Base-by-base conservation (phyloP, 2,329 filamentous ascomycete genomes). In the Myriosclerotinia curreyana region DNA sequence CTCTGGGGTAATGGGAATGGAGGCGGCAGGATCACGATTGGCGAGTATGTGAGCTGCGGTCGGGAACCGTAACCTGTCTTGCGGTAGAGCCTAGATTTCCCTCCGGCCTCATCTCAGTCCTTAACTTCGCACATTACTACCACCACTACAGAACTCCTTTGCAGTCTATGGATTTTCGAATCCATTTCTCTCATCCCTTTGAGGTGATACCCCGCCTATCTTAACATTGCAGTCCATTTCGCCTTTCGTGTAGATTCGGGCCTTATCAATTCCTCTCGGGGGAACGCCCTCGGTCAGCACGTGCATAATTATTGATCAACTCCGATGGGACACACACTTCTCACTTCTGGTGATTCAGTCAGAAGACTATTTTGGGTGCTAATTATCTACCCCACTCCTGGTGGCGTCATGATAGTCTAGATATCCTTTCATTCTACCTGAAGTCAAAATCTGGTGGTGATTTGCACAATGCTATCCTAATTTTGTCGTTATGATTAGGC, bases 271-370 rank as follows among this genome's bases (percentile, higher is more conserved):
- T 25, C 5, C 31, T 42, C 31, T 22, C 8, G 34, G 46, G 51
- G 36, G 46, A 36, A 42, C 14, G n/a, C 14, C 22, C 15, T 50
- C 44, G 44, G 25, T 48, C 20, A 22, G 17, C 12, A 31, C 25
- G 38, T 38, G 38, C 12, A n/a, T 58, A 40, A 38, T 25, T 12
- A 34, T 40, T 40, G 46, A 15, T 49, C 25, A n/a, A 34, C 31
- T 31, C 38, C 20, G 14, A n/a, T 38, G 11, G 25, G 34, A 42
- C 5, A 6, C 48, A 28, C 22, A 22, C 50, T 48, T 14, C 28
- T 59, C 22, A 22, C 50, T 48, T 14, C 28, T 59, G 25, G 12
- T 64, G 61, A 59, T 49, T 25, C 44, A 8, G 53, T 59, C 61
- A 59, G 46, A 42, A 59, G 53, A 64, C 55, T 25, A 36, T 15